Conservation (phyloP, 2,329 filamentous ascomycete species). For the Aspergillus clavatus region DNA sequence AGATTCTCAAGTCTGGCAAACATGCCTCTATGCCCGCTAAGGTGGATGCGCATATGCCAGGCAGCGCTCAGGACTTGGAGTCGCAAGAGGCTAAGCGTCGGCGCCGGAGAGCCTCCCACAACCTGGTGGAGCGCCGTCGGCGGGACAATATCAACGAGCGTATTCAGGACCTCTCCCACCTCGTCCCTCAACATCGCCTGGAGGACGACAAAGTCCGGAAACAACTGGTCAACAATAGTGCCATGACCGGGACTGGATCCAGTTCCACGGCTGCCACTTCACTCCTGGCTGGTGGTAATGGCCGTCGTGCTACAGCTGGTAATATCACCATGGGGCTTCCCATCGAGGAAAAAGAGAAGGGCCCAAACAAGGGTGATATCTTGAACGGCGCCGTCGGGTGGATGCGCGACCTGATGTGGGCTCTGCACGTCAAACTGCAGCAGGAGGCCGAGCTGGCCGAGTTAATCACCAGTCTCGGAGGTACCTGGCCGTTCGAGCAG, state of each 20-base stretch:
- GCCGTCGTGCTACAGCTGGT: constrained; percentile 70
- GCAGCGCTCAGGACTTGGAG: constrained; percentile 52
- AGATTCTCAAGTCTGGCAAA: constrained; percentile 77
- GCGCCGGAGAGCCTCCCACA: constrained; percentile 87
- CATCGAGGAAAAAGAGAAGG: constrained; percentile 96
- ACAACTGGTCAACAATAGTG: constrained; percentile 85
- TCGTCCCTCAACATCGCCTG: constrained; percentile 85
- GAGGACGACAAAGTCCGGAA: constrained; percentile 98
- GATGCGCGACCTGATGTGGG: constrained; percentile 98
- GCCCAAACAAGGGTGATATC: constrained; percentile 97
- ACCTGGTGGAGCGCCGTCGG: constrained; percentile 87
- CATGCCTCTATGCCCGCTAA: constrained; percentile 87
- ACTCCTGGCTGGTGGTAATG: constrained; percentile 76
- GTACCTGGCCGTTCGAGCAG: constrained; percentile 71
- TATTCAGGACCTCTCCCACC: constrained; percentile 90
- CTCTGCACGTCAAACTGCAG: constrained; percentile 81
- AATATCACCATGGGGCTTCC: constrained; percentile 91
- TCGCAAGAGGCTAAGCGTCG: constrained; percentile 92
- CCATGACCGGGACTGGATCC: constrained; percentile 72
- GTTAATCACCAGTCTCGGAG: constrained; percentile 66
- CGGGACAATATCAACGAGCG: constrained; percentile 98
- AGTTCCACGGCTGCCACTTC: constrained; percentile 64
- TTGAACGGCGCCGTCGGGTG: constrained; percentile 95
- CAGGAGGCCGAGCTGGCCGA: constrained; percentile 84
- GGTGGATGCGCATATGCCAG: constrained; percentile 53